Evolutionary conservation across 257 asterid species (phyloP).

Genomic region (Plantago ovata): DNA sequence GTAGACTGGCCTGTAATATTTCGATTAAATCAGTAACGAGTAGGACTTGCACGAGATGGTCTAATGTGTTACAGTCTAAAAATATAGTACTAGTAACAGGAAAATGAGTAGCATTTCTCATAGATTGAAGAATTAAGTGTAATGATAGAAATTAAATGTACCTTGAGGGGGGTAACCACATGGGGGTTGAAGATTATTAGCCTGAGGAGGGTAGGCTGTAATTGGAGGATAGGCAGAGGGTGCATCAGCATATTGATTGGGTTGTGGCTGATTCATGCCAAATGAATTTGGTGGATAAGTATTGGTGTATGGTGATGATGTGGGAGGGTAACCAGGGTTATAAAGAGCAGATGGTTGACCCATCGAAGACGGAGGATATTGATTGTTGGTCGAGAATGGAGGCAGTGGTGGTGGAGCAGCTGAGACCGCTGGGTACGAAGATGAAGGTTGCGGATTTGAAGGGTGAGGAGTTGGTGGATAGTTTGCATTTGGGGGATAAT

Average conservation of each 20-base stretch:
- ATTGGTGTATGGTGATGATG: slow-evolving; percentile 16
- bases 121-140: neutral
- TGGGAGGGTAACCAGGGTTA: slow-evolving; percentile 19
- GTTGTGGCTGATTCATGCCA: slow-evolving; percentile 20
- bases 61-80: too few relatives aligned
- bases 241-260: slow-evolving; percentile 4
- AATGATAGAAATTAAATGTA: slow-evolving; percentile 5
- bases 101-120: neutral
- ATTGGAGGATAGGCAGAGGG: slow-evolving; percentile 25
- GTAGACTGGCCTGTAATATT: slow-evolving; percentile 24
- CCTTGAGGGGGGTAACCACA: slow-evolving; percentile 36
- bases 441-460: too few relatives aligned
- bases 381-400: slow-evolving; percentile 21
- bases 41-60: too few relatives aligned
- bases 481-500: slow-evolving; percentile 8
- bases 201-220: slow-evolving; percentile 29
- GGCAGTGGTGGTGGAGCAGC: slow-evolving; percentile 30
- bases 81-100: neutral
- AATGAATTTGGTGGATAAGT: slow-evolving; percentile 25
- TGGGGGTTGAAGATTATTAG: slow-evolving; percentile 28
- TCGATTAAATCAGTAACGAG: neutral
- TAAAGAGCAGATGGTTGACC: neutral
- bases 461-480: slow-evolving; percentile 12
- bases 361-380: slow-evolving; percentile 9
- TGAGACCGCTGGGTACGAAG: neutral